Conservation (phyloP, 768 basidiomycete genomes). For the Omphalotus guepiniiformis region DNA sequence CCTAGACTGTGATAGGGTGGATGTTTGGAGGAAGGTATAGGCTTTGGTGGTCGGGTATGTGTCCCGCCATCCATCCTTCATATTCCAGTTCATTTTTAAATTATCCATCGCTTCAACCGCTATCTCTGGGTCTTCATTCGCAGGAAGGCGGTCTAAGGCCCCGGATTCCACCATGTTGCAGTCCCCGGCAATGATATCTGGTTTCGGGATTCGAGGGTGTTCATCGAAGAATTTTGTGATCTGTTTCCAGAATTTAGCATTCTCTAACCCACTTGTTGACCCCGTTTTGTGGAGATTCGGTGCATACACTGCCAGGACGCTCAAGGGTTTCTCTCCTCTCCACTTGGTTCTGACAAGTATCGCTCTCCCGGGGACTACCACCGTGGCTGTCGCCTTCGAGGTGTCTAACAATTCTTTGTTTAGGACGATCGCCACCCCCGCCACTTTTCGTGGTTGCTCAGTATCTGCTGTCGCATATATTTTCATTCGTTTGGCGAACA, state of each 20-base stretch:
- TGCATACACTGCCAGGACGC: slow-evolving; percentile 30
- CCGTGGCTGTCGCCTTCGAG: neutral
- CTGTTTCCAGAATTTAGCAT: slow-evolving; percentile 26
- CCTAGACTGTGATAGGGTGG: slow-evolving; percentile 18
- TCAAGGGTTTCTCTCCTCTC: slow-evolving; percentile 15
- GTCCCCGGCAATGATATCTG: slow-evolving; percentile 35
- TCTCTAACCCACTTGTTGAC: slow-evolving; percentile 14
- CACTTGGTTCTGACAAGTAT: slow-evolving; percentile 13
- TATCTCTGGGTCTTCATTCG: slow-evolving; percentile 16
- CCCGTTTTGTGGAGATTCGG: slow-evolving; percentile 27
- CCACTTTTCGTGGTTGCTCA: slow-evolving; percentile 13
- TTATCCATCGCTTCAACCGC: neutral
- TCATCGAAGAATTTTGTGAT: slow-evolving; percentile 11
- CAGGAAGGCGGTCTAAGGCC: slow-evolving; percentile 27
- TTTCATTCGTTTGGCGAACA: slow-evolving; percentile 12
- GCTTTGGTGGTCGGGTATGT: slow-evolving; percentile 15
- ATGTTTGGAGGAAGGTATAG: slow-evolving; percentile 25
- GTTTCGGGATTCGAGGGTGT: slow-evolving; percentile 12
- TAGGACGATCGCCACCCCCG: slow-evolving; percentile 30
- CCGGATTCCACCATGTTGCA: slow-evolving; percentile 39
- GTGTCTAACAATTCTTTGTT: slow-evolving; percentile 21
- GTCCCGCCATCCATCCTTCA: slow-evolving; percentile 30
- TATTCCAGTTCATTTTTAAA: slow-evolving; percentile 15
- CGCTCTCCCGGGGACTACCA: slow-evolving; percentile 26
- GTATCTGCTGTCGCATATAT: slow-evolving; percentile 17